Evolutionary conservation across 495 filamentous ascomycete species (phyloP).

Genomic region (Talaromyces wortmannii): DNA sequence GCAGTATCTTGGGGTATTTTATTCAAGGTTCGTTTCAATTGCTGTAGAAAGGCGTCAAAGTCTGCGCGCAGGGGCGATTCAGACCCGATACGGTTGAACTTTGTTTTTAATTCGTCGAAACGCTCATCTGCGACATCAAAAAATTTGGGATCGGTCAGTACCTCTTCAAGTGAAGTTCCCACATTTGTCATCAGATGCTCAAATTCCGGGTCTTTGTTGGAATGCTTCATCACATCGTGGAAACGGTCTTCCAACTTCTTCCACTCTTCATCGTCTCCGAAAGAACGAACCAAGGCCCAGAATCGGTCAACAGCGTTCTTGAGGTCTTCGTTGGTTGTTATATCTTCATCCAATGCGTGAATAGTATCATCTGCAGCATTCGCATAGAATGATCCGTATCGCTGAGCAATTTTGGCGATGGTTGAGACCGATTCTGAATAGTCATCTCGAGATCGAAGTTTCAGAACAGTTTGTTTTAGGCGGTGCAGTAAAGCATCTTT

Average conservation of each 20-base stretch:
- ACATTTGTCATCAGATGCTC: conserved; percentile 68
- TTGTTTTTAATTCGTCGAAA: conserved; percentile 61
- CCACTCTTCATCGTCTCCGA: conserved; percentile 73
- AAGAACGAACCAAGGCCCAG: conserved; percentile 69
- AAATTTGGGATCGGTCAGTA: conserved; percentile 82
- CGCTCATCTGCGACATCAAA: conserved; percentile 66
- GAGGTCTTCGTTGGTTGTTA: conserved; percentile 63
- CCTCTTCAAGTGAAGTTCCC: conserved; percentile 64
- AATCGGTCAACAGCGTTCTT: conserved; percentile 72
- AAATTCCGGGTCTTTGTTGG: conserved; percentile 73
- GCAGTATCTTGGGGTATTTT: conserved; percentile 64
- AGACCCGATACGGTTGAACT: conserved; percentile 54
- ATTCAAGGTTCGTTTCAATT: conserved; percentile 58
- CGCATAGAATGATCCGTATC: conserved; percentile 73
- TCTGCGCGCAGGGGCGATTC: conserved; percentile 65
- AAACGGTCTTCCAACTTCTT: conserved; percentile 59
- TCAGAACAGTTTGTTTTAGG: conserved; percentile 68
- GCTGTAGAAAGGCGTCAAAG: conserved; percentile 63
- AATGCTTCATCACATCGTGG: conserved; percentile 64
- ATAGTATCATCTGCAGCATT: conserved; percentile 58
- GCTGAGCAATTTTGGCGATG: conserved; percentile 64
- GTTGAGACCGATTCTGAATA: conserved; percentile 83
- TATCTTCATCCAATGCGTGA: conserved; percentile 56
- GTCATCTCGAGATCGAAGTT: conserved; percentile 66
- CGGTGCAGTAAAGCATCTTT: conserved; percentile 66